Evolutionary conservation across 345 rosid species (phyloP).

Genomic region (Psidium guajava): DNA sequence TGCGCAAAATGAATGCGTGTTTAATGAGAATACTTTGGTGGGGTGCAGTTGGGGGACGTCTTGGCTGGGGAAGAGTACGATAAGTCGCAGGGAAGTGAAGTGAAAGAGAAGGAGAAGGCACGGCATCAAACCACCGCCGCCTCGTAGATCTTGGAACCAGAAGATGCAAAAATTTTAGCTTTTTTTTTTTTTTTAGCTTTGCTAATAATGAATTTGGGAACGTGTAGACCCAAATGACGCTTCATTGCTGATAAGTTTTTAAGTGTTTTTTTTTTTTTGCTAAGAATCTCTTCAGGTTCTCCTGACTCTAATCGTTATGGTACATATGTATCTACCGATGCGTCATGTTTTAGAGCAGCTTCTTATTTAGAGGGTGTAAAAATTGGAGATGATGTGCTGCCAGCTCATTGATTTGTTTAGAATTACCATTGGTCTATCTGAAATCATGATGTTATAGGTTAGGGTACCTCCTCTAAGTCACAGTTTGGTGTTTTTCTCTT

Average conservation of each 20-base stretch:
- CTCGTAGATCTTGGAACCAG: background rate
- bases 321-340: background rate
- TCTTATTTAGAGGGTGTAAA: background rate
- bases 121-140: background rate
- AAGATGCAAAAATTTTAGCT: background rate
- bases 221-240: background rate
- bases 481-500: too few relatives aligned
- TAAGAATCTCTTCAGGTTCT: background rate
- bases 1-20: background rate
- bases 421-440: background rate
- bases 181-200: background rate
- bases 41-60: background rate
- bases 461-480: constrained; percentile 21
- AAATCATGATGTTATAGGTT: constrained; percentile 36
- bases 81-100: too few relatives aligned
- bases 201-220: background rate
- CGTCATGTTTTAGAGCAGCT: background rate
- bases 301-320: background rate
- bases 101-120: too few relatives aligned
- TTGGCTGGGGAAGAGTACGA: background rate
- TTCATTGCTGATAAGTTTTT: background rate
- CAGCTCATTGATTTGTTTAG: too few relatives aligned
- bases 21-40: background rate
- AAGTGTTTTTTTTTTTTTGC: background rate
- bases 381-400: too few relatives aligned